A percentile compares a stretch with the other conserved stretches of the same genome.
phyloP scores from a whole-genome alignment of 495 filamentous ascomycete species.

The Podospora pseudocomata region DNA sequence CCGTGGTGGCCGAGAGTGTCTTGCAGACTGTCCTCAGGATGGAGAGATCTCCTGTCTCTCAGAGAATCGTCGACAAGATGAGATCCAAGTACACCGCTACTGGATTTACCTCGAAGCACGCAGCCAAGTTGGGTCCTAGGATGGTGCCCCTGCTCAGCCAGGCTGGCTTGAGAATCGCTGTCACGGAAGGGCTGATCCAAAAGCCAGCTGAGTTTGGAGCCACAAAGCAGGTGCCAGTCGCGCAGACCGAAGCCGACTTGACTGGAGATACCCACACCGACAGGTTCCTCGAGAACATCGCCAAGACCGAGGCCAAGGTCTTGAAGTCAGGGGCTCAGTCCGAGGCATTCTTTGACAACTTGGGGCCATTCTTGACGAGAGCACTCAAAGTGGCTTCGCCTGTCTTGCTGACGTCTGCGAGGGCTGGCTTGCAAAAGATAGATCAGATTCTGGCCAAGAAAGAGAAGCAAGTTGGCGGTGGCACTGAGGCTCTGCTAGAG shows the following conservation, averaged over 20 bases:
- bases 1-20: not conserved
- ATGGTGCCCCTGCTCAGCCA: not conserved
- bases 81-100: not conserved
- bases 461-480: not conserved
- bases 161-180: not conserved
- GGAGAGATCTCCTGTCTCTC: not conserved
- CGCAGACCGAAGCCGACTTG: not conserved
- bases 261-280: not conserved
- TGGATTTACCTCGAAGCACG: not conserved
- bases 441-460: not conserved
- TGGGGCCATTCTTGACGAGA: not conserved
- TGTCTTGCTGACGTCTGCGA: not conserved
- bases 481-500: not conserved
- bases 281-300: not conserved
- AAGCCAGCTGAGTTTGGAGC: not conserved
- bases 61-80: not conserved
- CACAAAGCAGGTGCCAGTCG: not conserved
- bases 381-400: not conserved
- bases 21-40: not conserved
- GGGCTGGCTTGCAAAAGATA: not conserved
- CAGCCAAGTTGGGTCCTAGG: not conserved
- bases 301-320: not conserved
- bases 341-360: not conserved
- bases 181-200: not conserved
- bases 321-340: not conserved